Conservation (phyloP, 306 rosid species). For the Psophocarpus tetragonolobus region DNA sequence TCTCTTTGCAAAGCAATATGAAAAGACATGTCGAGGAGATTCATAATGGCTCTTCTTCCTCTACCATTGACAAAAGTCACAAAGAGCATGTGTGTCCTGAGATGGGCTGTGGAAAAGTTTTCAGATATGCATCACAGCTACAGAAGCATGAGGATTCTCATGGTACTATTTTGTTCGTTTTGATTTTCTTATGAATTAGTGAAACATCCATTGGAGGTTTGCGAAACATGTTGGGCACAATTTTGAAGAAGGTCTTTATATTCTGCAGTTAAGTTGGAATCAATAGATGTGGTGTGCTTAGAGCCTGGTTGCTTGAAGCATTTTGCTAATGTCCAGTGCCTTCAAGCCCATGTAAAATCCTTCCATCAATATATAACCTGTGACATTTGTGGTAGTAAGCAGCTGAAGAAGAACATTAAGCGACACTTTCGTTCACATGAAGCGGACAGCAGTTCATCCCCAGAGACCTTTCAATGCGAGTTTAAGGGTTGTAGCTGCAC, state of each 20-base stretch:
- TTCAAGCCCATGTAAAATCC: conserved; percentile 62
- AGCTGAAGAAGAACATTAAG: conserved; percentile 75
- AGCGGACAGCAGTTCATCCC: conserved; percentile 17
- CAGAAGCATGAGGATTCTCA: conserved; percentile 74
- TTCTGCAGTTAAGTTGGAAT: conserved; percentile 66
- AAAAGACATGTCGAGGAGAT: conserved; percentile 61
- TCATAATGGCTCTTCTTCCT: conserved; percentile 44
- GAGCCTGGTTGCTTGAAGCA: conserved; percentile 74
- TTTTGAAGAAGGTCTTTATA: background rate
- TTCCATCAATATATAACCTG: conserved; percentile 69
- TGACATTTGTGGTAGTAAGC: conserved; percentile 63
- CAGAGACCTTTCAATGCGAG: conserved; percentile 49
- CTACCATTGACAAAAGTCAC: conserved; percentile 25
- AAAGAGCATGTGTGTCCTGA: conserved; percentile 64
- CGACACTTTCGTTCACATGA: conserved; percentile 68
- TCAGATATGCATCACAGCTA: conserved; percentile 58
- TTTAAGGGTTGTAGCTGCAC: conserved; percentile 50
- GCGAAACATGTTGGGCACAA: background rate
- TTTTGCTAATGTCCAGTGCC: conserved; percentile 65
- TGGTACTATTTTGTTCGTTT: conserved; percentile 45
- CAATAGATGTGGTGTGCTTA: conserved; percentile 64
- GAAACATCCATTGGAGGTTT: background rate
- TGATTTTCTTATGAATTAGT: background rate
- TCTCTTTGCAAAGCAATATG: conserved; percentile 54
- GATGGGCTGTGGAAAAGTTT: conserved; percentile 74